Percentiles rank a stretch among this genome's conserved stretches.
These are phyloP conservation scores for Suillus variegatus DNA, from an alignment of 768 basidiomycete species.

Conservation along the genomic window DNA sequence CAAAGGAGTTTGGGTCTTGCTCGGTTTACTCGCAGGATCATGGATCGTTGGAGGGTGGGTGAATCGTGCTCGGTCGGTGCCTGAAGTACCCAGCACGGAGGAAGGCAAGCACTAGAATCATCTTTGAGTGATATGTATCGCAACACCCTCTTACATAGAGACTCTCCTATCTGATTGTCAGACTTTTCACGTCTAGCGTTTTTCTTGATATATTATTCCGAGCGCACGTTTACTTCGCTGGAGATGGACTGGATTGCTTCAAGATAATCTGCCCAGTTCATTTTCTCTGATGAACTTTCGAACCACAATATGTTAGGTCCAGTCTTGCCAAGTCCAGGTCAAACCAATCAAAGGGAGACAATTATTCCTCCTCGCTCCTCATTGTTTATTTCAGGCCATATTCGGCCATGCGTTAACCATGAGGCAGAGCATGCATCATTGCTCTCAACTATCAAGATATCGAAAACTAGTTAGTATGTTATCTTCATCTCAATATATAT, in stretches of 20 bases:
- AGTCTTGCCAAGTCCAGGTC: neutral
- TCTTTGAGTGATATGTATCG: neutral
- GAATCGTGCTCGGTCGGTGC: conserved; percentile 14
- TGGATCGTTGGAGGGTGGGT: conserved; percentile 44
- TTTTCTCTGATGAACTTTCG: neutral
- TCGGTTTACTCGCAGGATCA: conserved; percentile 50
- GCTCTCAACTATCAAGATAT: neutral
- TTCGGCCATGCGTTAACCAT: neutral
- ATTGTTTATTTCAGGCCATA: conserved; percentile 1
- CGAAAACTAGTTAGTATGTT: neutral
- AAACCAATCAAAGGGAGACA: neutral
- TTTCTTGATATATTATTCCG: neutral
- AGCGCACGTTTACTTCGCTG: neutral
- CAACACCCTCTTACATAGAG: neutral
- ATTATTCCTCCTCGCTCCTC: neutral
- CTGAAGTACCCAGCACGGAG: conserved; percentile 15
- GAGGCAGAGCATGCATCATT: neutral
- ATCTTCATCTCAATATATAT: neutral
- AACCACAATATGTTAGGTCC: neutral
- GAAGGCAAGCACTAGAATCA: conserved; percentile 18
- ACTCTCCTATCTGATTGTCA: neutral
- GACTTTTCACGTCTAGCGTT: neutral
- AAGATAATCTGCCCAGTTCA: neutral
- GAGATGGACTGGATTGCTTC: neutral
- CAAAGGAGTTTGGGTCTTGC: conserved; percentile 48